Evolutionary conservation across 2,329 filamentous ascomycete species (phyloP).

Genomic region (Tolypocladium endophyticum): DNA sequence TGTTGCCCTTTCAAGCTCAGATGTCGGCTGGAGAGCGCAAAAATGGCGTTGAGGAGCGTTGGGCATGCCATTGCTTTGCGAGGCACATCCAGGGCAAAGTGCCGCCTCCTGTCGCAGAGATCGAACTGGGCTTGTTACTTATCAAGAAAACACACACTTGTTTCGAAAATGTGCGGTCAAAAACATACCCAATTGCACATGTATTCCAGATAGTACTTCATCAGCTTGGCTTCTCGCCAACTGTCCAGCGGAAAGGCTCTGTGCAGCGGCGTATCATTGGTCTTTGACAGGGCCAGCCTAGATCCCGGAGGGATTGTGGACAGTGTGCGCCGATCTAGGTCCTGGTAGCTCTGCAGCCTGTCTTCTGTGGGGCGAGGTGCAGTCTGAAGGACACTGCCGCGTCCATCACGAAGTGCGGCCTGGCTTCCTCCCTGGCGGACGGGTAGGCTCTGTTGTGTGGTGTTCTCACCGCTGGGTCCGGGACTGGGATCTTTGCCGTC

Average conservation of each 20-base stretch:
- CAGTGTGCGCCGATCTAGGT: not conserved
- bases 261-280: not conserved
- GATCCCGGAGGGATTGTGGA: not conserved
- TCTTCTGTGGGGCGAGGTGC: not conserved
- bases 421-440: not conserved
- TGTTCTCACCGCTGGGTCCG: not conserved
- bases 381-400: not conserved
- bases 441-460: not conserved
- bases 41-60: slow-evolving; percentile 44
- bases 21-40: slow-evolving; percentile 45
- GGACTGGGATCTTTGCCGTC: not conserved
- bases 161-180: not conserved
- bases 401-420: not conserved
- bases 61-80: slow-evolving; percentile 38
- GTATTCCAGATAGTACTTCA: slow-evolving; percentile 17
- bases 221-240: slow-evolving; percentile 11
- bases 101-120: slow-evolving; percentile 27
- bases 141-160: not conserved
- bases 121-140: slow-evolving; percentile 23
- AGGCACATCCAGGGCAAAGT: slow-evolving; percentile 45
- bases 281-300: not conserved
- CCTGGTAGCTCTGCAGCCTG: not conserved
- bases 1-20: slow-evolving; percentile 26
- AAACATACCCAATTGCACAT: slow-evolving; percentile 16
- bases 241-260: slow-evolving; percentile 9